Conservation (phyloP, 202 grass and related monocot genomes). For the Digitaria exilis region DNA sequence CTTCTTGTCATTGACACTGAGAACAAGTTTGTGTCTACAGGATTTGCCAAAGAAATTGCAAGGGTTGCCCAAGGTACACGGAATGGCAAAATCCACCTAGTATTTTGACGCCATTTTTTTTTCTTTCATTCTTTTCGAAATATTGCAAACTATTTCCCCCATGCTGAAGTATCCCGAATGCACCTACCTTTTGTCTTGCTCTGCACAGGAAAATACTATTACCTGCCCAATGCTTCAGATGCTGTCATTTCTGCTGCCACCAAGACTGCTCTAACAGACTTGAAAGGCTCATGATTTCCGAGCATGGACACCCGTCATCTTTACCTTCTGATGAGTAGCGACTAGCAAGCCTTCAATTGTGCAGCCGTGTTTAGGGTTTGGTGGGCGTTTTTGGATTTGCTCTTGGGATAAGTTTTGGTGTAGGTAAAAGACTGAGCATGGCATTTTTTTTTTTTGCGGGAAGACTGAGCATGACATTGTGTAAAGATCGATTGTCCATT, state of each 20-base stretch:
- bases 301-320: neutral
- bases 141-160: neutral
- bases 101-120: neutral
- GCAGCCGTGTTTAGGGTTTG: neutral
- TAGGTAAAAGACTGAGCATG: constrained; percentile 34
- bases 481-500: constrained; percentile 14
- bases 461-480: constrained; percentile 1
- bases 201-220: constrained; percentile 89
- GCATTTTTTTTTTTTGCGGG: no score
- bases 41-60: constrained; percentile 98
- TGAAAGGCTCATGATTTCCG: constrained; percentile 61
- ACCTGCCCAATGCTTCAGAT: constrained; percentile 97
- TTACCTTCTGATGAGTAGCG: neutral
- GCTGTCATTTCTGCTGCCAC: constrained; percentile 90
- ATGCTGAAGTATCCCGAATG: constrained; percentile 10
- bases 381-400: neutral
- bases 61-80: constrained; percentile 85
- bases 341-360: neutral
- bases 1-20: constrained; percentile 98
- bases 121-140: neutral
- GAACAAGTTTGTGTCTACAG: constrained; percentile 97
- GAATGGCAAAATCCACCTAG: neutral
- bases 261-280: constrained; percentile 74
- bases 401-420: constrained; percentile 31
- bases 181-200: neutral